Evolutionary conservation across 1,139 yeast genomes (phyloP), one percentile per base, ranked within the genome.

Genomic region (Entelexis paramagnoliae): DNA sequence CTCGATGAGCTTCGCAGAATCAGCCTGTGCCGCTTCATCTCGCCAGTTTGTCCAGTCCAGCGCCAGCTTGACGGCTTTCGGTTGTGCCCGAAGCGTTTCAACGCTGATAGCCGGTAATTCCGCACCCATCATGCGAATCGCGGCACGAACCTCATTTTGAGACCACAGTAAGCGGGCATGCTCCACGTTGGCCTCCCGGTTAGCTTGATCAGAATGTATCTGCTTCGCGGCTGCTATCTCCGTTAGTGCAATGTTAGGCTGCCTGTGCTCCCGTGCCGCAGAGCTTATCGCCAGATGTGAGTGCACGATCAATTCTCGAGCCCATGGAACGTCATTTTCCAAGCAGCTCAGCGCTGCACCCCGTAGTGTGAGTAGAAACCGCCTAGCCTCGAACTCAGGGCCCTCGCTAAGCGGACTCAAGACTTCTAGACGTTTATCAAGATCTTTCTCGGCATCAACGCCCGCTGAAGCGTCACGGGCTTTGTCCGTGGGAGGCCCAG

Each of bases 111-210:
- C 53, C 9, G 62, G 59, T 7, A 69, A 67, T 59, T 51, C 78
- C 66, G 58, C 76, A 73, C 57, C 76, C 66, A 89, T 70, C 10
- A 80, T 74, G 50, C 83, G 79, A 40, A 91, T 74, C 0, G 98
- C 98, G 60, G 88, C 83, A 19, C 91, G 78, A 57, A 81, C 88
- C 57, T 87, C 93, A 1, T 95, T 96, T 63, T 86, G 88, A 1
- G 80, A 82, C 97, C 98, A 91, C 48, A 88, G 67, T 9, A 93
- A 72, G 54, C 85, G 81, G 0, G 97, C 86, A 65, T 85, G 84
- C 64, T 88, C 96, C 39, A 83, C 72, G 55, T 80, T 81, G 1
- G 46, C 46, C 20, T 36, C 36, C 2, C 46, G 35, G 19, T 29
- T 42, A 1, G 93, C 87, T 24, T 73, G 71, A 1, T 69, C 67